A percentile compares a stretch with the other conserved stretches of the same genome.
Evolutionary conservation across 2,329 filamentous ascomycete species (phyloP).

Genomic region (Talaromyces sp.): DNA sequence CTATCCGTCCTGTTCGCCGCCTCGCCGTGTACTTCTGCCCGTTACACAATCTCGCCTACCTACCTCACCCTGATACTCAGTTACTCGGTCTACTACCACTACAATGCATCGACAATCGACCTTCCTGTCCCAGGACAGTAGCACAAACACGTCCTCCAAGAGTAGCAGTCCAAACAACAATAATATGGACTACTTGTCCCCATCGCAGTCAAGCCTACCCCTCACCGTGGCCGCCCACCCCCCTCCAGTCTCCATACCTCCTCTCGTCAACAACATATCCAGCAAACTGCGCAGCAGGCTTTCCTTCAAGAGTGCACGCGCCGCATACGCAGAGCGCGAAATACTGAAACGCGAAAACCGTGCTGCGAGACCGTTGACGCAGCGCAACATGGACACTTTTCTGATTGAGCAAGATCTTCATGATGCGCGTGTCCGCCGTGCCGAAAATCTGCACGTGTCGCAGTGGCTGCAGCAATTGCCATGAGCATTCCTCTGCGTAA

Average conservation of each 20-base stretch:
- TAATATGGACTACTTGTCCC: background rate
- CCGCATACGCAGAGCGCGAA: constrained; percentile 34
- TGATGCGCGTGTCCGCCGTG: constrained; percentile 57
- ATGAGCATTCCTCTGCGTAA: constrained; percentile 53
- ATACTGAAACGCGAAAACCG: constrained; percentile 35
- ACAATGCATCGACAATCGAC: constrained; percentile 11
- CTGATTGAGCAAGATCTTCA: constrained; percentile 32
- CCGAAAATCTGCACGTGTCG: constrained; percentile 66
- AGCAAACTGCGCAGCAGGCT: constrained; percentile 34
- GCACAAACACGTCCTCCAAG: background rate
- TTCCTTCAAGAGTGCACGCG: constrained; percentile 30
- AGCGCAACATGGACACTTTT: constrained; percentile 37
- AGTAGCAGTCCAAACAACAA: background rate
- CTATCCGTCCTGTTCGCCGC: background rate
- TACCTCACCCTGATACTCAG: background rate
- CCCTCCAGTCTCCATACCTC: background rate
- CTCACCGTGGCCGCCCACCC: background rate
- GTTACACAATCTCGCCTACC: background rate
- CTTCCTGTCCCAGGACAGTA: constrained; percentile 6
- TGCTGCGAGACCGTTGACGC: constrained; percentile 34
- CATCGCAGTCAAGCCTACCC: background rate
- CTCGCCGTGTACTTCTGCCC: background rate
- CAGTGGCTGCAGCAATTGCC: constrained; percentile 69
- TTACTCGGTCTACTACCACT: background rate
- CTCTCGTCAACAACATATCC: constrained; percentile 24